These are phyloP conservation scores for Ceratorhiza oryzae-sativae DNA, from an alignment of 1,284 basidiomycete species.

Conservation along the genomic window DNA sequence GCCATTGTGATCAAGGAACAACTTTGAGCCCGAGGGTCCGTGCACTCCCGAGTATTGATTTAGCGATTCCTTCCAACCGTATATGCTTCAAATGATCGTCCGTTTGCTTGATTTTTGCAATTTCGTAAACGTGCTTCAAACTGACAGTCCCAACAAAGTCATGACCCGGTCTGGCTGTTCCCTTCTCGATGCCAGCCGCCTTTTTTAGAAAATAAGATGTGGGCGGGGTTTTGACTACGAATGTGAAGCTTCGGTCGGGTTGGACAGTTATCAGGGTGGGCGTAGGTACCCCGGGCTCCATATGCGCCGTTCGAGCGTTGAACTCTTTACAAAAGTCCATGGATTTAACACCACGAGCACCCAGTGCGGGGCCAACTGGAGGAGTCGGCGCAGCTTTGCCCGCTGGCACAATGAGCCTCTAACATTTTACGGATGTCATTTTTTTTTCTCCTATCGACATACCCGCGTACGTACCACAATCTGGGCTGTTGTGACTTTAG, in stretches of 20 bases:
- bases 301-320: constrained; percentile 88
- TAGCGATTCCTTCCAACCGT: constrained; percentile 84
- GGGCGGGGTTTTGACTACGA: constrained; percentile 91
- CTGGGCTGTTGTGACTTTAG: constrained; percentile 65
- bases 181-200: constrained; percentile 90
- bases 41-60: constrained; percentile 85
- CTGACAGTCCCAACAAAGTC: constrained; percentile 81
- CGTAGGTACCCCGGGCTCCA: constrained; percentile 85
- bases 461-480: constrained; percentile 61
- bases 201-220: constrained; percentile 93
- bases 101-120: constrained; percentile 94
- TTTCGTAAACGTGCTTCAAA: constrained; percentile 98
- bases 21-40: constrained; percentile 86
- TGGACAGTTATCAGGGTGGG: constrained; percentile 93
- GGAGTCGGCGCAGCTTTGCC: constrained; percentile 97
- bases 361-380: constrained; percentile 95
- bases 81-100: constrained; percentile 89
- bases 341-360: constrained; percentile 97
- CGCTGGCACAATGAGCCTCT: constrained; percentile 90
- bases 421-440: constrained; percentile 1
- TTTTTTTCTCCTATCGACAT: neutral
- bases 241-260: constrained; percentile 95
- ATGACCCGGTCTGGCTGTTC: constrained; percentile 80
- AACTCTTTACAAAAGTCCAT: constrained; percentile 99
- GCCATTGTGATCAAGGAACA: constrained; percentile 65